These are phyloP conservation scores for Aspergillus chevalieri DNA, from an alignment of 2,329 filamentous ascomycete genomes.

Conservation along the genomic window DNA sequence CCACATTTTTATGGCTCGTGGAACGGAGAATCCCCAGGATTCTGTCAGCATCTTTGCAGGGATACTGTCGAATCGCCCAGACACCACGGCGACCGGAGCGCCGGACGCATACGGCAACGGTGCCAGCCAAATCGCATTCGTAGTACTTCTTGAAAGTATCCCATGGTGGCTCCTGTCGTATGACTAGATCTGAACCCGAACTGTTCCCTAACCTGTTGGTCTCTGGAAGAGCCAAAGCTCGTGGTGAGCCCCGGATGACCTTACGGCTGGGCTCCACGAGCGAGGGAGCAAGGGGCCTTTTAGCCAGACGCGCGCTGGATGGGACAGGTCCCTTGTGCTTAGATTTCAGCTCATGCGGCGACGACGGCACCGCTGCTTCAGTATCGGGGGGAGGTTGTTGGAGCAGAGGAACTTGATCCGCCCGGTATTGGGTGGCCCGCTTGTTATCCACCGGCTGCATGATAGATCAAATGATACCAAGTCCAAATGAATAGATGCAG, in stretches of 20 bases:
- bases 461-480: too few species aligned
- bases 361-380: not conserved
- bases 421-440: too few species aligned
- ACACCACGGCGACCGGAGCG: constrained; percentile 1
- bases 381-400: not conserved
- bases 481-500: too few species aligned
- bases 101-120: constrained; percentile 3
- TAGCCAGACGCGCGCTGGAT: not conserved
- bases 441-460: too few species aligned
- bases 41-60: constrained; percentile 5
- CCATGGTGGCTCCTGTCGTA: too few species aligned
- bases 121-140: too few species aligned
- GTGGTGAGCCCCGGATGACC: not conserved
- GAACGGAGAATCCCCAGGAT: constrained; percentile 4
- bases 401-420: constrained; percentile 3
- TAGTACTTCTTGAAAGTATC: too few species aligned
- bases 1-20: constrained; percentile 9
- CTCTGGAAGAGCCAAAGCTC: constrained; percentile 3
- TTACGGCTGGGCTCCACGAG: not conserved
- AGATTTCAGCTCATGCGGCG: too few species aligned
- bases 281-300: not conserved
- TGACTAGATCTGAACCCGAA: too few species aligned
- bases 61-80: constrained; percentile 4
- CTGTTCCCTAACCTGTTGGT: not conserved
- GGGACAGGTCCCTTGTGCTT: too few species aligned